Percentiles rank a stretch among this genome's conserved stretches.
phyloP scores from a whole-genome alignment of 1,284 basidiomycete genomes.

The Exobasidium rhododendri region DNA sequence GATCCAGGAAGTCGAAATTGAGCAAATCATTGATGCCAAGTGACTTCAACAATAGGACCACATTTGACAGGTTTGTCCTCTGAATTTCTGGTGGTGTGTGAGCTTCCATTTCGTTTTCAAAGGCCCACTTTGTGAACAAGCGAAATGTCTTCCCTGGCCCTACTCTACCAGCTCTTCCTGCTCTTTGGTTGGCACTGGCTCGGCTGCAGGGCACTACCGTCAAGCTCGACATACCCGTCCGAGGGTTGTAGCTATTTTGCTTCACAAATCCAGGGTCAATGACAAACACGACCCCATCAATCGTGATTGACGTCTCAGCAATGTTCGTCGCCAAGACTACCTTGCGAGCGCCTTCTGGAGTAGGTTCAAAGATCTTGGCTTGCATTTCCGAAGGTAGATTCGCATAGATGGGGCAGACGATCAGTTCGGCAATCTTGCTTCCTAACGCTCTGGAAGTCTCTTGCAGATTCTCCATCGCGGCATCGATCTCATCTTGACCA shows the following conservation, averaged over 20 bases:
- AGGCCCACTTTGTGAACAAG: slow-evolving; percentile 66
- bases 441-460: slow-evolving; percentile 92
- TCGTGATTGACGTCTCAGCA: slow-evolving; percentile 60
- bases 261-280: slow-evolving; percentile 55
- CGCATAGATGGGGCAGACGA: slow-evolving; percentile 96
- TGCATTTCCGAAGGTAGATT: slow-evolving; percentile 98
- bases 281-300: slow-evolving; percentile 54
- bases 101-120: slow-evolving; percentile 63
- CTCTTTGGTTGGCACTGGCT: slow-evolving; percentile 93
- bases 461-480: slow-evolving; percentile 83
- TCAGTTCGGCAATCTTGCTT: slow-evolving; percentile 90
- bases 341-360: slow-evolving; percentile 90
- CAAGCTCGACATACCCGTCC: slow-evolving; percentile 51
- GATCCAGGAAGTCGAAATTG: slow-evolving; percentile 66
- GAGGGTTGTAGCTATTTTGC: slow-evolving; percentile 54
- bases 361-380: slow-evolving; percentile 98
- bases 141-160: slow-evolving; percentile 98
- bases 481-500: slow-evolving; percentile 98
- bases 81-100: slow-evolving; percentile 65
- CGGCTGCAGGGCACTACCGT: slow-evolving; percentile 69
- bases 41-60: slow-evolving; percentile 64
- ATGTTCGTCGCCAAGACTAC: slow-evolving; percentile 97
- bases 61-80: slow-evolving; percentile 60
- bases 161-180: slow-evolving; percentile 92
- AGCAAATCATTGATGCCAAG: slow-evolving; percentile 66